These are phyloP conservation scores for Alternaria triticina DNA, from an alignment of 2,329 filamentous ascomycete genomes.

Conservation along the genomic window DNA sequence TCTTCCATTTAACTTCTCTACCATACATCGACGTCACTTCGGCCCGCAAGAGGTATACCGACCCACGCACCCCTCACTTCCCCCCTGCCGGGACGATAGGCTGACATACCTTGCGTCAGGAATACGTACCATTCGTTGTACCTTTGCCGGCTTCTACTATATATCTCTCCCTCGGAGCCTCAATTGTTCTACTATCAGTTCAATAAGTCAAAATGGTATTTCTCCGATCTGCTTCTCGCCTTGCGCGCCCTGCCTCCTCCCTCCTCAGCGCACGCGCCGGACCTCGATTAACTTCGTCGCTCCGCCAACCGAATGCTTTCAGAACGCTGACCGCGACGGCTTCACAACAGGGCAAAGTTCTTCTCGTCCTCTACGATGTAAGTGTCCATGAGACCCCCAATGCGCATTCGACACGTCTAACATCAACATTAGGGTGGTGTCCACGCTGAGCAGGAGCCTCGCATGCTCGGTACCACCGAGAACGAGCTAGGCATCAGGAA, in stretches of 20 bases:
- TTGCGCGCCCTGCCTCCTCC: conserved; percentile 62
- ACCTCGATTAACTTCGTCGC: conserved; percentile 51
- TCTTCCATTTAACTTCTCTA: conserved; percentile 8
- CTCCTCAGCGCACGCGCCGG: conserved; percentile 56
- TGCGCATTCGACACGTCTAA: conserved; percentile 25
- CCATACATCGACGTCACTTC: conserved; percentile 28
- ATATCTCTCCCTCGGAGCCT: conserved; percentile 27
- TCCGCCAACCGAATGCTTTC: conserved; percentile 57
- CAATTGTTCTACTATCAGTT: conserved; percentile 22
- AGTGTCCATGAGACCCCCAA: conserved; percentile 44
- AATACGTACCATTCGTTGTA: conserved; percentile 27
- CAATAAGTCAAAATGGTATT: conserved; percentile 62
- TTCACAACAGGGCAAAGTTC: conserved; percentile 88
- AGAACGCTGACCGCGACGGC: conserved; percentile 70
- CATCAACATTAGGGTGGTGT: conserved; percentile 66
- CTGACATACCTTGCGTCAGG: conserved; percentile 38
- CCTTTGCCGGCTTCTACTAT: conserved; percentile 26
- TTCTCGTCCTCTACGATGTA: conserved; percentile 92
- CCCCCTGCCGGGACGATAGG: conserved; percentile 12
- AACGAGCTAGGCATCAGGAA: conserved; percentile 97
- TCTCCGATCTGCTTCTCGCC: conserved; percentile 65
- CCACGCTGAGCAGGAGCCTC: conserved; percentile 87
- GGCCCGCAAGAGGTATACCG: conserved; percentile 34
- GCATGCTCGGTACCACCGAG: conserved; percentile 92
- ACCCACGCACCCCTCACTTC: conserved; percentile 27